phyloP scores from a whole-genome alignment of 768 basidiomycete genomes.

The Lentinula boryana region DNA sequence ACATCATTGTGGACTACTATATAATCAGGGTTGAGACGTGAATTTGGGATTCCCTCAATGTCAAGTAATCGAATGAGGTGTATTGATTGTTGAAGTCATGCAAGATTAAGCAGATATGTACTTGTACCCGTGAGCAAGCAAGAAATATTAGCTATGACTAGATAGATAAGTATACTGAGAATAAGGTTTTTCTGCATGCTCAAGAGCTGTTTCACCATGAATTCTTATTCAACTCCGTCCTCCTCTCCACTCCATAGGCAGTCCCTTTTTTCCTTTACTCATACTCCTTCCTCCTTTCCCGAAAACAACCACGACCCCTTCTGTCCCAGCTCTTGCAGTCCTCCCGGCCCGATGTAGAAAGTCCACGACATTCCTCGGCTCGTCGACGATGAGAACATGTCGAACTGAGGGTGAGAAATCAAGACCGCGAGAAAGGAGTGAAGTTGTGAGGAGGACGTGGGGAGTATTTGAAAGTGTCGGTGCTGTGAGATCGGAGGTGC shows the following conservation, averaged over 20 bases:
- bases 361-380: slow-evolving; percentile 86
- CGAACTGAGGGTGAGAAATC: slow-evolving; percentile 77
- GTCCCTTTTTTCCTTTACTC: slow-evolving; percentile 41
- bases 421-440: slow-evolving; percentile 82
- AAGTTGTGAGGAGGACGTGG: slow-evolving; percentile 82
- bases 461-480: slow-evolving; percentile 27
- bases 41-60: too few relatives aligned
- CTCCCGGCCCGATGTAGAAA: slow-evolving; percentile 90
- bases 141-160: too few relatives aligned
- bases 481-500: slow-evolving; percentile 10
- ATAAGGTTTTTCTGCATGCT: too few relatives aligned
- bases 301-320: slow-evolving; percentile 72
- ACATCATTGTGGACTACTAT: too few relatives aligned
- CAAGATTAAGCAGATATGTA: too few relatives aligned
- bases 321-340: slow-evolving; percentile 66
- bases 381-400: slow-evolving; percentile 84
- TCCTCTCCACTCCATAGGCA: slow-evolving; percentile 10
- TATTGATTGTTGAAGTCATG: too few relatives aligned
- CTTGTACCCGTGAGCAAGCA: too few relatives aligned
- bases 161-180: too few relatives aligned
- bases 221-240: background rate
- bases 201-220: too few relatives aligned
- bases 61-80: too few relatives aligned
- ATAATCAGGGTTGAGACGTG: too few relatives aligned
- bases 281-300: slow-evolving; percentile 69